Base-by-base conservation (phyloP, 177 flowering plant genomes). In the Vitis hybrid region DNA sequence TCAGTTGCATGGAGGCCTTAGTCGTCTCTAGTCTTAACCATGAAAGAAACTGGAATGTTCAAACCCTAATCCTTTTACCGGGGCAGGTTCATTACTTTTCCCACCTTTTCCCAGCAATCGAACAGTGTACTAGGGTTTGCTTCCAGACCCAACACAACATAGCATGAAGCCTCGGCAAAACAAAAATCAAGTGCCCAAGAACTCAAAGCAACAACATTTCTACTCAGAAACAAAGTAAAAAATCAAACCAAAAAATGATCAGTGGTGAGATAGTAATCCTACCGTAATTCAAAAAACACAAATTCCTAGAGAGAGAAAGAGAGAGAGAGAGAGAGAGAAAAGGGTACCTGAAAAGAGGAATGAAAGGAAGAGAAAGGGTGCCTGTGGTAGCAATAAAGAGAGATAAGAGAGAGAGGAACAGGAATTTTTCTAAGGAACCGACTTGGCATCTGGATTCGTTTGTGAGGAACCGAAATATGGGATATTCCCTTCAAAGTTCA, bases 391-490 rank as follows among this genome's bases (percentile, higher is more conserved):
- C 11, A 60, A 31, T 49, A n/a, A 10, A 15, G 58, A 50, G 19
- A 39, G 45, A 33, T 5, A 45, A 60, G 15, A 9, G 11, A 19
- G 10, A 31, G 16, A 11, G 60, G 31, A 59, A 7, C 5, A 20
- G 48, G 10, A 15, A 58, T 19, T n/a, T 8, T 14, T 7, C 45
- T 7, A 39, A 39, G 7, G 6, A 59, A 67, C 51, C 71, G 69
- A 65, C 73, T 67, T 62, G 73, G 81, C 67, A 81, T 75, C 75
- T 64, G 60, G 70, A 71, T 73, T 75, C 71, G 79, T 74, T 70
- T 53, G 70, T 63, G 31, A 29, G 59, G 78, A 70, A 70, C 77
- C 70, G 59, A 33, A 68, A 71, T 55, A 66, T 39, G 72, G 80
- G 77, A 82, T 79, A 79, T 82, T 82, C 82, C 53, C 74, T 72